Evolutionary conservation across 352 stramenopile species (phyloP), one percentile per base, ranked within the genome.

Genomic region (Globisporangium echinulatum): DNA sequence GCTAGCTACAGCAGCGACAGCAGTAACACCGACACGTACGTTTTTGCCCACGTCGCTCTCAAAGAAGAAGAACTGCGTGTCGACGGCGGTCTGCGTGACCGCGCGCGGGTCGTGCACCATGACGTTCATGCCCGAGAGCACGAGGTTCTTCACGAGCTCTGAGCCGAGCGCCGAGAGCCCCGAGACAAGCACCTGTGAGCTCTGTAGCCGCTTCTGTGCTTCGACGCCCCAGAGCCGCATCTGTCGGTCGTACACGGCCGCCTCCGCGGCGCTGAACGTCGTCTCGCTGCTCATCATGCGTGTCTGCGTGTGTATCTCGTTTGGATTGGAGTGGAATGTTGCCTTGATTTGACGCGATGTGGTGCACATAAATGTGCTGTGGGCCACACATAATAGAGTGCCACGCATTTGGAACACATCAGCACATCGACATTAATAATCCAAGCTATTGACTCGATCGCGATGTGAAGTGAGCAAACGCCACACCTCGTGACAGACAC

Each of bases 191-290:
- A 98, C 87, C 47, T 85, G 79, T 19, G 92, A 87, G 66, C 70
- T 88, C 69, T 96, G 90, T 54, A 98, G 85, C 0, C 92, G 79
- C 61, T 90, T 87, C 82, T 99, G 97, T 43, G 96, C 96, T 70
- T 99, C 96, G 25, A 97, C 87, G 39, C 97, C 97, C 97, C 97
- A 99, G n/a, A 99, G 77, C 17, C 97, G 93, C 77, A 99, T 99
- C 78, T 99, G 97, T 19, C 97, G 88, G 80, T 99, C 96, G 71
- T 99, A 99, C 46, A 99, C 82, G 54, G 97, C 96, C 33, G 88
- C 86, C 74, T 97, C 90, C 19, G 81, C 75, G 46, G 87, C 82
- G 68, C 75, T 92, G 61, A 96, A 85, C 19, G 64, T 85, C 70
- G 58, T 39, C 50, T 36, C 49, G 38, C 55, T 33, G 25, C 25